Evolutionary conservation across 1,284 basidiomycete species (phyloP).

Genomic region (Lignosus rhinocerotis): DNA sequence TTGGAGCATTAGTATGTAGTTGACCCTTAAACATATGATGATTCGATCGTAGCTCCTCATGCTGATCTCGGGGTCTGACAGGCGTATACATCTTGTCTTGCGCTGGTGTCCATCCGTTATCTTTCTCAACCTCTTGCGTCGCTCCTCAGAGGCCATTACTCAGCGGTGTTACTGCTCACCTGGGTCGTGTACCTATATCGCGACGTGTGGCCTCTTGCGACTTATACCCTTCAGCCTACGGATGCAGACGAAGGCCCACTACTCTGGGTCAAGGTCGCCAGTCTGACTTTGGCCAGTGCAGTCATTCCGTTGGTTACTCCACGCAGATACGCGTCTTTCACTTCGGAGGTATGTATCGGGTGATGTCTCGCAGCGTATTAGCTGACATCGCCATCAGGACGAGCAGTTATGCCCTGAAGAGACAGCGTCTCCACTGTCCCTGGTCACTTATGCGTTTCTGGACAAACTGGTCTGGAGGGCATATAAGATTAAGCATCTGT

Average conservation of each 20-base stretch:
- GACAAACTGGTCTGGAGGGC: conserved; percentile 34
- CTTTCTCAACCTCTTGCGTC: not conserved
- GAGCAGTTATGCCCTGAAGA: conserved; percentile 36
- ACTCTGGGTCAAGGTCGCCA: conserved; percentile 33
- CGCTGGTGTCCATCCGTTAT: not conserved
- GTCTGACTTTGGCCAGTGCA: conserved; percentile 40
- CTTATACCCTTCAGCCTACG: conserved; percentile 40
- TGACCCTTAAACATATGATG: not conserved
- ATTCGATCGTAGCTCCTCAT: not conserved
- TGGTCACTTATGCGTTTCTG: conserved; percentile 34
- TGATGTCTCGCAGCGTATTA: not conserved
- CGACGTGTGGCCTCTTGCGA: conserved; percentile 62
- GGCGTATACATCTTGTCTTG: not conserved
- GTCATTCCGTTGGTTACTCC: conserved; percentile 45
- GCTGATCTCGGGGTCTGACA: not conserved
- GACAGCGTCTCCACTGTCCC: conserved; percentile 35
- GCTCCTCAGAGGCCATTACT: not conserved
- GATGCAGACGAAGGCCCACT: conserved; percentile 36
- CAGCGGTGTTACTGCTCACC: not conserved
- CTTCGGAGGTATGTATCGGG: conserved; percentile 37
- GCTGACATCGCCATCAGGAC: conserved; percentile 21
- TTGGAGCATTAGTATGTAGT: not conserved
- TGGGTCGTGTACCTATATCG: conserved; percentile 49
- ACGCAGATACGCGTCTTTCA: conserved; percentile 40
- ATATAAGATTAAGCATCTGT: conserved; percentile 31